Evolutionary conservation across 1,139 yeast species (phyloP), one percentile per base, ranked within the genome.

Genomic region (Hemisphaericaspora xylofermentans): DNA sequence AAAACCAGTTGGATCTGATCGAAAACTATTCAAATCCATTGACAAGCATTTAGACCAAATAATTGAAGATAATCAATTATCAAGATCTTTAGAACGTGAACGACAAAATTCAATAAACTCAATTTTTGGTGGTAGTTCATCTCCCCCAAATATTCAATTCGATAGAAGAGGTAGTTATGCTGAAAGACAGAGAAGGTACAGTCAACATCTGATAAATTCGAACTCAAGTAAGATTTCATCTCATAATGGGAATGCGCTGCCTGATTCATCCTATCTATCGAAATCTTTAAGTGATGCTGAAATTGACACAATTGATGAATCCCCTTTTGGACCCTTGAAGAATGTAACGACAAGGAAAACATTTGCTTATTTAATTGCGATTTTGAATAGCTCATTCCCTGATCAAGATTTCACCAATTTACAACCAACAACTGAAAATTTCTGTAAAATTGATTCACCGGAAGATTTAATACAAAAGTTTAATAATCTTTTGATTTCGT

Each of bases 261-360:
- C 44, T 15, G 35, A 34, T 22, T 33, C 45, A 7, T 40, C 46
- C 3, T 44, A 45, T 24, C 43, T 48, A 39, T 50, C 62, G 2
- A 53, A 49, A 27, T 58, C 63, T 4, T 50, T 61, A 30, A 53
- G 49, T 34, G 50, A 49, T 6, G 64, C 56, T 22, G 66, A 60
- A 14, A 44, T 52, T 34, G 59, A 58, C 6, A 52, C 58, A n/a
- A 45, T 60, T 31, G 82, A 77, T 42, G 74, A 72, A 27, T 88
- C 96, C 1, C 98, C 98, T 0, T 93, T 93, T 67, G 99, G 98
- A 0, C 96, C 98, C 0, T 72, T 93, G 36, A 86, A 84, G 55
- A 85, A 84, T 51, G 80, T 84, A 5, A 81, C 95, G 1, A 85
- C 95, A 25, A 77, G 96, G 49, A 84, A 88, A 61, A 84, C 93